Evolutionary conservation across 2,329 filamentous ascomycete species (phyloP), one percentile per base, ranked within the genome.

Genomic region (Hypoxylon sp.): DNA sequence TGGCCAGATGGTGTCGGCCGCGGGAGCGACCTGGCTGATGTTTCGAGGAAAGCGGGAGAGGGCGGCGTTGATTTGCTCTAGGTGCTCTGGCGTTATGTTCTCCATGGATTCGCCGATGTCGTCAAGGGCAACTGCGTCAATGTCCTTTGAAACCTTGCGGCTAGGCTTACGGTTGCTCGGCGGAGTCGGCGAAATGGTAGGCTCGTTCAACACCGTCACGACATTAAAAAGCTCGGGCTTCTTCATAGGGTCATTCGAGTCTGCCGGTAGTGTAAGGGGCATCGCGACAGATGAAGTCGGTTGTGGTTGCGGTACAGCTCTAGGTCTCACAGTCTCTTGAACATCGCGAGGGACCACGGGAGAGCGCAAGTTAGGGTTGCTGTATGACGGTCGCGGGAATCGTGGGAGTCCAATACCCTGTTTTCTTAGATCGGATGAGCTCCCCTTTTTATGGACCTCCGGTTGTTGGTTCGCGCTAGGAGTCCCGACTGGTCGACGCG

Each of bases 1-100:
- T 17, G 78, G 77, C 70, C 72, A 73, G 7, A 77, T 63, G 17
- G 68, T 68, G 30, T 74, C 61, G 5, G 63, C 49, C 10, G 72
- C 52, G 34, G 51, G 60, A 6, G 57, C 5, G 14, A 14, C 2
- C 38, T 60, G 60, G 13, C 51, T 52, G 25, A 41, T 5, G 11
- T 60, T 60, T 52, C 72, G 73, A 23, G 71, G 75, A 49, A 76
- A 76, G 28, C 55, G 71, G 25, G 69, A 57, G 7, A 75, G 52
- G 2, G 72, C 74, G 0, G 63, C 67, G n/a, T 70, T 65, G 14
- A 72, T 19, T 30, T 57, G 30, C 9, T 65, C 61, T 3, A 19
- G 49, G 23, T 69, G 65, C 46, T 68, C 67, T 4, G 58, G 46
- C 9, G 61, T 65, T 38, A 72, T 50, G 13, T 60, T 53, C 43